These are phyloP conservation scores for Myxozyma vanderwaltii DNA, from an alignment of 805 yeast genomes.

Conservation along the genomic window DNA sequence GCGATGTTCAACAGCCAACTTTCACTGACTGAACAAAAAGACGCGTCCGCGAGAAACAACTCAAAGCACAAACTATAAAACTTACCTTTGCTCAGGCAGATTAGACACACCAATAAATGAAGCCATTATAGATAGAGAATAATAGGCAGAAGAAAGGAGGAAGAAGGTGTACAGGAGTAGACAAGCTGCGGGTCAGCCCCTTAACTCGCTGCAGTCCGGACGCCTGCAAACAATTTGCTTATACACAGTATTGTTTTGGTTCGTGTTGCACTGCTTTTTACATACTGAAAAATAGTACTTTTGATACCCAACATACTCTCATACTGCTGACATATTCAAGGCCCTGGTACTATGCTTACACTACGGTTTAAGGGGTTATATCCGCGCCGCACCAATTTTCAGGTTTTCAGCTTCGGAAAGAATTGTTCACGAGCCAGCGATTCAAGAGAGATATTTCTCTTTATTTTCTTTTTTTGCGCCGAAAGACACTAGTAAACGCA, in stretches of 20 bases:
- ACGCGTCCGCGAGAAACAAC: too few relatives aligned
- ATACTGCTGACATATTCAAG: slow-evolving; percentile 6
- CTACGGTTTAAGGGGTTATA: background rate
- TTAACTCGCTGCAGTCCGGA: slow-evolving; percentile 2
- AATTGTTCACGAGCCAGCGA: background rate
- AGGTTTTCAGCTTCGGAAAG: background rate
- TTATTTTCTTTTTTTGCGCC: too few relatives aligned
- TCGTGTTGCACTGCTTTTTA: background rate
- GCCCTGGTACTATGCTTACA: background rate
- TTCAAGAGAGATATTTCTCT: too few relatives aligned
- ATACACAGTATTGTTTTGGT: background rate
- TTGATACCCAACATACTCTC: background rate
- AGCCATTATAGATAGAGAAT: slow-evolving; percentile 13
- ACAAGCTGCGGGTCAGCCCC: background rate
- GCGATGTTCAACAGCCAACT: background rate
- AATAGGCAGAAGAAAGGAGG: background rate
- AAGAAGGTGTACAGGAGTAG: background rate
- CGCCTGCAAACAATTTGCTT: background rate
- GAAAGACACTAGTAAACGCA: too few relatives aligned
- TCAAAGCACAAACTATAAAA: background rate
- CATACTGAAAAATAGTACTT: too few relatives aligned
- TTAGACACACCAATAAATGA: slow-evolving; percentile 38
- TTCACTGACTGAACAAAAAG: background rate
- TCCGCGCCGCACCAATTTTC: background rate
- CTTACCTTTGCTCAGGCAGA: slow-evolving; percentile 40